Base-by-base conservation (phyloP, 441 rosid species). In the Eutrema salsugineum region DNA sequence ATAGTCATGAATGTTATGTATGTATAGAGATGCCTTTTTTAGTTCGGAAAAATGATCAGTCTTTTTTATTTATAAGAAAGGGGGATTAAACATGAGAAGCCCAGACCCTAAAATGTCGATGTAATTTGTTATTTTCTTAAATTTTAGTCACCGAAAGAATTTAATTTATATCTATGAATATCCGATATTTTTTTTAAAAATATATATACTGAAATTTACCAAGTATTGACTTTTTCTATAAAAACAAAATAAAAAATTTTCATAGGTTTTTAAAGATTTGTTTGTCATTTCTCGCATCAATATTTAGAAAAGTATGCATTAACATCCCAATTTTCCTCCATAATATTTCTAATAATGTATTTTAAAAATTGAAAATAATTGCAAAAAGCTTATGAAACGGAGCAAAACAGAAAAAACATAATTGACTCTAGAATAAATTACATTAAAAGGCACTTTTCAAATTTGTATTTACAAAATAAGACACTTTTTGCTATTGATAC, bases 81-180 rank as follows among this genome's bases (percentile, higher is more conserved):
- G 66, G 5, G 22, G 27, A 38, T 70, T 22, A 38, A 6, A 58
- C 19, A 8, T 24, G 27, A 70, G 50, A 49, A 20, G 73, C 16
- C 28, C 51, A 38, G 60, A 59, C 60, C 74, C 51, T 59, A 70
- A 57, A 35, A 36, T 49, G 42, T 39, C 42, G 38, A 24, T 57
- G 15, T 22, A 16, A 28, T 32, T 44, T n/a, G 2, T 15, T 28
- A 2, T n/a, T 7, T 11, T 30, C 11, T 14, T 22, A 20, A 5
- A n/a, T n/a, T n/a, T n/a, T n/a, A n/a, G n/a, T 16, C n/a, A 28
- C 17, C 6, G n/a, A 49, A 50, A 6, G 2, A 2, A 9, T 46
- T 46, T 16, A 10, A 16, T 17, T 46, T 32, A 12, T 43, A 40
- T 0, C n/a, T 42, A n/a, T n/a, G 1, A n/a, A 6, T 42, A 42